These are phyloP conservation scores for Boletus tylopilopsis DNA, from an alignment of 768 basidiomycete genomes.

Conservation along the genomic window DNA sequence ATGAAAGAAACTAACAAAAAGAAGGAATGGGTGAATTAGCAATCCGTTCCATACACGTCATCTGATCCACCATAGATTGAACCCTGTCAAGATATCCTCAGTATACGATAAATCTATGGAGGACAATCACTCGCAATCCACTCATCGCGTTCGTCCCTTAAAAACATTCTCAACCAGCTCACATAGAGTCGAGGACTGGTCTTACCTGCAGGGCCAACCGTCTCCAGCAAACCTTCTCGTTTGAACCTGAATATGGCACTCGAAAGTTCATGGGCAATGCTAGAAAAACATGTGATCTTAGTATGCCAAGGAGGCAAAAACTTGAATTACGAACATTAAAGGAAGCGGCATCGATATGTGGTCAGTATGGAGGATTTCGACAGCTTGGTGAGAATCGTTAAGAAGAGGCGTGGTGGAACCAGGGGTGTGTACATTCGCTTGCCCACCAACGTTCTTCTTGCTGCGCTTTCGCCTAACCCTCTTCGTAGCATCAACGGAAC, in stretches of 20 bases:
- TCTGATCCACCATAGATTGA: constrained; percentile 79
- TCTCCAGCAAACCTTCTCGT: constrained; percentile 79
- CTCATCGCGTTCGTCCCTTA: constrained; percentile 77
- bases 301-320: not conserved
- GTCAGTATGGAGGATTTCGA: constrained; percentile 59
- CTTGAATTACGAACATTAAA: constrained; percentile 51
- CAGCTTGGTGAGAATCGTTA: constrained; percentile 45
- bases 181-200: not conserved
- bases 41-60: constrained; percentile 86
- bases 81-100: constrained; percentile 43
- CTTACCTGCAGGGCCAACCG: constrained; percentile 83
- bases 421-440: constrained; percentile 12
- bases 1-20: constrained; percentile 48
- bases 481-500: constrained; percentile 54
- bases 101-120: not conserved
- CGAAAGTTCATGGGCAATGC: constrained; percentile 80
- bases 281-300: constrained; percentile 23
- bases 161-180: not conserved
- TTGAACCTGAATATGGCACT: constrained; percentile 68
- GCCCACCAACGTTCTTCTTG: constrained; percentile 42
- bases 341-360: constrained; percentile 75
- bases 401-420: constrained; percentile 62
- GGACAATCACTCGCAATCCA: constrained; percentile 43
- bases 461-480: constrained; percentile 69
- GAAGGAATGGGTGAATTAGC: constrained; percentile 83